Conservation (phyloP, 192 early-diverging fungal genomes). For the Spinellus fusiger region DNA sequence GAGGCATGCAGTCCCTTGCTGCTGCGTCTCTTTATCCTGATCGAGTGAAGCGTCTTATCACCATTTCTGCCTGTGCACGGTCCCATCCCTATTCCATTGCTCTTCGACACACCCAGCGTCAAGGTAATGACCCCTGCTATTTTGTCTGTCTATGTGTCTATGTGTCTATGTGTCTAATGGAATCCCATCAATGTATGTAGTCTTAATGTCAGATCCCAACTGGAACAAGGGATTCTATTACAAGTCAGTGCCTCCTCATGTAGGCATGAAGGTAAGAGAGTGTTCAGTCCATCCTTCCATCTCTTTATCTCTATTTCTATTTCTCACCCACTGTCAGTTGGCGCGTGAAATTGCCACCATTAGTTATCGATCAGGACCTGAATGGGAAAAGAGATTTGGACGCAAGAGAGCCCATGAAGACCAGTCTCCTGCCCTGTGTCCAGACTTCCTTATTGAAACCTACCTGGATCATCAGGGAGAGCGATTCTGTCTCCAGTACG, state of each 20-base stretch:
- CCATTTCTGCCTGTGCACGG: slow-evolving; percentile 87
- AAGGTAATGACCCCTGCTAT: slow-evolving; percentile 44
- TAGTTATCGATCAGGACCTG: slow-evolving; percentile 92
- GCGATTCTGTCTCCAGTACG: slow-evolving; percentile 87
- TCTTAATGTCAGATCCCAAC: slow-evolving; percentile 91
- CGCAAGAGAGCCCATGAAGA: slow-evolving; percentile 70
- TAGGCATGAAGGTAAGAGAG: slow-evolving; percentile 78
- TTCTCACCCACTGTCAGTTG: slow-evolving; percentile 33
- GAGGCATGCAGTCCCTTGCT: slow-evolving; percentile 91
- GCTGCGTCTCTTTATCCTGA: slow-evolving; percentile 78
- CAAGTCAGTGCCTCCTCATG: slow-evolving; percentile 76
- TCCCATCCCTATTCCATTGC: slow-evolving; percentile 98
- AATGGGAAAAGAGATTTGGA: slow-evolving; percentile 96
- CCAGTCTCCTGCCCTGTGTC: slow-evolving; percentile 72
- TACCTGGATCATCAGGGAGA: slow-evolving; percentile 97
- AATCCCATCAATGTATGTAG: slow-evolving; percentile 30
- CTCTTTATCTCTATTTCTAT: background rate
- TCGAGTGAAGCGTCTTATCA: slow-evolving; percentile 72
- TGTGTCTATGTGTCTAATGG: background rate
- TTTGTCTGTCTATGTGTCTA: background rate
- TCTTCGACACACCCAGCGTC: slow-evolving; percentile 84
- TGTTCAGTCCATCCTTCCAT: background rate
- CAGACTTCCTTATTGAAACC: slow-evolving; percentile 93
- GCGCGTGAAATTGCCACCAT: slow-evolving; percentile 92
- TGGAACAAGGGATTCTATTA: slow-evolving; percentile 96